Percentiles rank a stretch among this genome's conserved stretches.
These are phyloP conservation scores for Phytophthora quininea DNA, from an alignment of 352 stramenopile genomes.

Conservation along the genomic window DNA sequence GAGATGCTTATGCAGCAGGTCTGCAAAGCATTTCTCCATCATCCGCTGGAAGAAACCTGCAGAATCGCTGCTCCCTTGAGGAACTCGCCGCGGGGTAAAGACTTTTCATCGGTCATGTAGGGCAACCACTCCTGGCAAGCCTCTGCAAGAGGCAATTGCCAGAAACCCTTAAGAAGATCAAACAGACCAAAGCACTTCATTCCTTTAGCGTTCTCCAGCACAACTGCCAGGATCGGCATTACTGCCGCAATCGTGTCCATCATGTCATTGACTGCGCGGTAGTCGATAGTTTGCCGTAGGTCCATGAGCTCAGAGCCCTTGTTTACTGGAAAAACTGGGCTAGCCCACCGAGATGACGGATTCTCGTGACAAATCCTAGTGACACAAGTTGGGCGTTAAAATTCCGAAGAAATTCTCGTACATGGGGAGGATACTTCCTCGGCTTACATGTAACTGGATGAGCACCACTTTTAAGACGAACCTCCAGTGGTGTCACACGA, in stretches of 20 bases:
- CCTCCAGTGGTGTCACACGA: slow-evolving; percentile 1
- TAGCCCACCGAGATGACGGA: background rate
- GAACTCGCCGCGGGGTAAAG: slow-evolving; percentile 15
- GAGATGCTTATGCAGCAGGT: slow-evolving; percentile 7
- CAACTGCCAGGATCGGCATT: background rate
- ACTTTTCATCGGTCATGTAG: slow-evolving; percentile 18
- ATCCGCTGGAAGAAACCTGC: background rate
- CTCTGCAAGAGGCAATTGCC: background rate
- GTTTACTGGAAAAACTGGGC: slow-evolving; percentile 1
- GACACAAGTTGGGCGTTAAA: slow-evolving; percentile 4
- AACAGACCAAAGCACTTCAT: background rate
- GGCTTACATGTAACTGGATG: background rate
- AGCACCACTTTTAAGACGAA: background rate
- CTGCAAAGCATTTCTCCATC: slow-evolving; percentile 3
- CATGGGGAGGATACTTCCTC: background rate
- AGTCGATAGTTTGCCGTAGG: slow-evolving; percentile 6
- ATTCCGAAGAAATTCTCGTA: slow-evolving; percentile 3
- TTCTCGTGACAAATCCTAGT: slow-evolving; percentile 10
- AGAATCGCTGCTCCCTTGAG: slow-evolving; percentile 7
- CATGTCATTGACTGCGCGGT: background rate
- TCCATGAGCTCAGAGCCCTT: background rate
- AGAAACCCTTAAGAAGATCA: slow-evolving; percentile 1
- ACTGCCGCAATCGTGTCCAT: slow-evolving; percentile 2
- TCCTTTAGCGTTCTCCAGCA: slow-evolving; percentile 8
- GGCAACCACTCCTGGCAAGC: slow-evolving; percentile 7